phyloP scores from a whole-genome alignment of 2,329 filamentous ascomycete genomes.

The Metarhizium rileyi region DNA sequence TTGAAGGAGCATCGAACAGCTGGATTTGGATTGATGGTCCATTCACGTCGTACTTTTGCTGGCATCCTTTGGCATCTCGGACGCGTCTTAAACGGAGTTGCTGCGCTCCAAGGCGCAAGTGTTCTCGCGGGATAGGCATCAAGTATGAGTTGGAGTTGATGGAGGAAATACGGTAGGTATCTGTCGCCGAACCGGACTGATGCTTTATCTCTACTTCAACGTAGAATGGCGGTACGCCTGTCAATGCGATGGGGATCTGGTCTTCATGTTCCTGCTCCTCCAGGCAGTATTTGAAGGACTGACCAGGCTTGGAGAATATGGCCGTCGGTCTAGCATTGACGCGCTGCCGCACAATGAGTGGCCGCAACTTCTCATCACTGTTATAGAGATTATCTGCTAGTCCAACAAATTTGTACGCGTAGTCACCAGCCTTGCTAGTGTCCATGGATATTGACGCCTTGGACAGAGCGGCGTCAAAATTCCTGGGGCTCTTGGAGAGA shows the following conservation, averaged over 20 bases:
- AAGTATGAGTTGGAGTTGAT: conserved; percentile 67
- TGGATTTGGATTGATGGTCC: conserved; percentile 78
- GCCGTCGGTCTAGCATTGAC: conserved; percentile 80
- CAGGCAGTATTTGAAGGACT: conserved; percentile 92
- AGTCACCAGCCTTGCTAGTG: conserved; percentile 69
- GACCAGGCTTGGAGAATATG: conserved; percentile 73
- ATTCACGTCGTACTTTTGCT: conserved; percentile 62
- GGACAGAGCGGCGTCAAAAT: conserved; percentile 66
- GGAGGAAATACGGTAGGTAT: conserved; percentile 71
- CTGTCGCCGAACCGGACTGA: conserved; percentile 67
- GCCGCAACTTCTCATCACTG: conserved; percentile 55
- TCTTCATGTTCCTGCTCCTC: conserved; percentile 75
- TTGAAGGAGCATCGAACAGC: conserved; percentile 85
- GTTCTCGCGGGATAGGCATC: conserved; percentile 74
- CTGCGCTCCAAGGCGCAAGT: conserved; percentile 82
- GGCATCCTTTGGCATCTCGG: conserved; percentile 77
- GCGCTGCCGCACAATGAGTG: conserved; percentile 66
- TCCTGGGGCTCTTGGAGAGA: conserved; percentile 55
- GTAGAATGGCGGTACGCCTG: conserved; percentile 77
- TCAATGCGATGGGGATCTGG: conserved; percentile 75
- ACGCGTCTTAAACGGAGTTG: conserved; percentile 84
- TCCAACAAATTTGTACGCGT: conserved; percentile 77
- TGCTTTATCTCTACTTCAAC: conserved; percentile 92
- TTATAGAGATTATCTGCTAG: conserved; percentile 82
- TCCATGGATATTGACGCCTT: conserved; percentile 77